Percentiles rank a stretch among this genome's conserved stretches.
Evolutionary conservation across 495 filamentous ascomycete species (phyloP).

Genomic region (Polyplosphaeria fusca): DNA sequence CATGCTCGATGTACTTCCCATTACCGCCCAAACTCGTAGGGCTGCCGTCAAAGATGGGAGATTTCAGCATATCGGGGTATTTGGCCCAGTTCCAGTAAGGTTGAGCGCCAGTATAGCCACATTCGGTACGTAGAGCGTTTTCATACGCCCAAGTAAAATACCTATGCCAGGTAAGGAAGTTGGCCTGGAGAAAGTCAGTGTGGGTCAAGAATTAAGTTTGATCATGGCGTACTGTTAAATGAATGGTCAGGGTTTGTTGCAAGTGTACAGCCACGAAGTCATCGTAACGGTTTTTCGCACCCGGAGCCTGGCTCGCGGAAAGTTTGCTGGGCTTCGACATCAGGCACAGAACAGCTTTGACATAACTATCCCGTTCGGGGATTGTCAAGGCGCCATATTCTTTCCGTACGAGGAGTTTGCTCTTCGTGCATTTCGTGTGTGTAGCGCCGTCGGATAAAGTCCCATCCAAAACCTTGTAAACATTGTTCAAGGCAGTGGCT

Average conservation of each 20-base stretch:
- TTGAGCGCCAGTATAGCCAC: conserved; percentile 60
- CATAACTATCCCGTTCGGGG: neutral
- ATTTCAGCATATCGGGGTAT: conserved; percentile 36
- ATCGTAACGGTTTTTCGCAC: conserved; percentile 50
- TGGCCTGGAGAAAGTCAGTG: conserved; percentile 41
- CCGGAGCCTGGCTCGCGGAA: neutral
- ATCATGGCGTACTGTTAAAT: conserved; percentile 48
- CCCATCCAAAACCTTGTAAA: conserved; percentile 6
- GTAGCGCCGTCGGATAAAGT: conserved; percentile 5
- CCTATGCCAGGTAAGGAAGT: conserved; percentile 70
- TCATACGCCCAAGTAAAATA: conserved; percentile 63
- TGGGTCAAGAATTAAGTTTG: neutral
- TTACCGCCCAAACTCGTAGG: conserved; percentile 46
- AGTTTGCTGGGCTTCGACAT: neutral
- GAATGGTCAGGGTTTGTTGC: conserved; percentile 52
- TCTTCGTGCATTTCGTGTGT: conserved; percentile 2
- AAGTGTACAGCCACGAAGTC: too few species aligned
- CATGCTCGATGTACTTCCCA: conserved; percentile 41
- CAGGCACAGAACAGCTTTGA: conserved; percentile 8
- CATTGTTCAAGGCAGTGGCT: conserved; percentile 1
- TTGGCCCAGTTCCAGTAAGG: conserved; percentile 54
- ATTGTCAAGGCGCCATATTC: conserved; percentile 4
- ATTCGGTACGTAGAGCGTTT: conserved; percentile 62
- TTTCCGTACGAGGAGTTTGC: neutral
- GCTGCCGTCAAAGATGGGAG: conserved; percentile 48